Percentiles rank a stretch among this genome's conserved stretches.
Evolutionary conservation across 768 basidiomycete species (phyloP).

Genomic region (Filobasidium floriforme): DNA sequence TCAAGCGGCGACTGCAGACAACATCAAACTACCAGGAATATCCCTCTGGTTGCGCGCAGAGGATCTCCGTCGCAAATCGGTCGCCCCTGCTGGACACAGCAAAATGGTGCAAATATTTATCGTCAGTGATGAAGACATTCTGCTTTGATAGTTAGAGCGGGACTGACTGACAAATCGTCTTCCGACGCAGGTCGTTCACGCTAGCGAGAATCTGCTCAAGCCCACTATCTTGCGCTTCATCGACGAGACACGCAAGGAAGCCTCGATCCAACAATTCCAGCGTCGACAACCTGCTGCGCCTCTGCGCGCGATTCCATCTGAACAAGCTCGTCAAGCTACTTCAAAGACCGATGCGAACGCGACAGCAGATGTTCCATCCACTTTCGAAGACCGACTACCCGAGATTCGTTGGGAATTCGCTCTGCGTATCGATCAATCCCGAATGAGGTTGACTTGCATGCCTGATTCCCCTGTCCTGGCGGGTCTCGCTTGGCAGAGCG

Average conservation of each 20-base stretch:
- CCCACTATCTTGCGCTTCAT: conserved; percentile 81
- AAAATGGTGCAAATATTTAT: not conserved
- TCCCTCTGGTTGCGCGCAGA: conserved; percentile 27
- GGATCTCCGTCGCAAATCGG: not conserved
- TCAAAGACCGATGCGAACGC: conserved; percentile 47
- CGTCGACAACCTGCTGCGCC: too few species aligned
- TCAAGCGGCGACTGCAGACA: conserved; percentile 33
- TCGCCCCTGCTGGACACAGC: not conserved
- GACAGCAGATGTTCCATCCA: conserved; percentile 37
- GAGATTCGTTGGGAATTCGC: conserved; percentile 50
- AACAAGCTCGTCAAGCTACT: conserved; percentile 49
- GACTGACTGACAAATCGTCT: not conserved
- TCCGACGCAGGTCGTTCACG: conserved; percentile 53
- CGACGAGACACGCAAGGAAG: conserved; percentile 57
- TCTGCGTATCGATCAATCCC: conserved; percentile 83
- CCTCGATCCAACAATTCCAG: not conserved
- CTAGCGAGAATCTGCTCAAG: conserved; percentile 73
- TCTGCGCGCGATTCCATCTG: not conserved
- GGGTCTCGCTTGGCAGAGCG: conserved; percentile 84
- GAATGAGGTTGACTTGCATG: conserved; percentile 74
- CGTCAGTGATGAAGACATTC: not conserved
- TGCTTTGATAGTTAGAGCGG: not conserved
- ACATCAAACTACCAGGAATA: conserved; percentile 27
- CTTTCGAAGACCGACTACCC: not conserved
- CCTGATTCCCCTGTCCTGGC: conserved; percentile 90